These are phyloP conservation scores for Musa balbisiana DNA, from an alignment of 202 grass and related monocot species.

Conservation along the genomic window DNA sequence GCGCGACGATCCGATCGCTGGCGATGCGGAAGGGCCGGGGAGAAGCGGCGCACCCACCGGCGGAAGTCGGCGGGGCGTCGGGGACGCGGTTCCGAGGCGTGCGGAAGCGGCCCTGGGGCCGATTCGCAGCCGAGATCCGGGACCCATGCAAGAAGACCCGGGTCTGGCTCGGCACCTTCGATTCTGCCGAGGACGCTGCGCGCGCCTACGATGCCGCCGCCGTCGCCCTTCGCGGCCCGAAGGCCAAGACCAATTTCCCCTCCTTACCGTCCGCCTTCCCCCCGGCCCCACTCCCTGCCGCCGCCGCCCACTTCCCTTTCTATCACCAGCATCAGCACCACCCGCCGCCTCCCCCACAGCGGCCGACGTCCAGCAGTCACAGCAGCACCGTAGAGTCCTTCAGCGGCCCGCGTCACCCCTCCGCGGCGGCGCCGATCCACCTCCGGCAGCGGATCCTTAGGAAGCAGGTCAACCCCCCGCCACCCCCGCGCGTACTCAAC, in stretches of 20 bases:
- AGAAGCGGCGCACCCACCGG: slow-evolving; percentile 27
- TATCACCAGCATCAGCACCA: background rate
- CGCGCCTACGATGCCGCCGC: slow-evolving; percentile 50
- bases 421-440: slow-evolving; percentile 24
- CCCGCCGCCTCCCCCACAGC: slow-evolving; percentile 3
- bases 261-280: background rate
- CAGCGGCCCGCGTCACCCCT: slow-evolving; percentile 28
- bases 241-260: slow-evolving; percentile 13
- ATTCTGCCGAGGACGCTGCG: slow-evolving; percentile 62
- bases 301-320: slow-evolving; percentile 3
- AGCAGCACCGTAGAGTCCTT: slow-evolving; percentile 66
- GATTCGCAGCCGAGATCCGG: slow-evolving; percentile 32
- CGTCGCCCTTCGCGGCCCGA: slow-evolving; percentile 10
- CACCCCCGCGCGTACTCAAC: slow-evolving; percentile 11
- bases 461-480: background rate
- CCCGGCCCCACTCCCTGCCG: background rate
- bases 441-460: slow-evolving; percentile 4
- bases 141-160: slow-evolving; percentile 17
- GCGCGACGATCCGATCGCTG: background rate
- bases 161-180: slow-evolving; percentile 70
- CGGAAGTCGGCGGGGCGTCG: slow-evolving; percentile 9
- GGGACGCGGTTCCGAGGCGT: slow-evolving; percentile 54
- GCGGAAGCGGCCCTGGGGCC: slow-evolving; percentile 63
- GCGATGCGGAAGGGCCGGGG: slow-evolving; percentile 11
- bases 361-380: slow-evolving; percentile 52